These are phyloP conservation scores for Myxozyma monticola DNA, from an alignment of 805 yeast genomes.

Conservation along the genomic window DNA sequence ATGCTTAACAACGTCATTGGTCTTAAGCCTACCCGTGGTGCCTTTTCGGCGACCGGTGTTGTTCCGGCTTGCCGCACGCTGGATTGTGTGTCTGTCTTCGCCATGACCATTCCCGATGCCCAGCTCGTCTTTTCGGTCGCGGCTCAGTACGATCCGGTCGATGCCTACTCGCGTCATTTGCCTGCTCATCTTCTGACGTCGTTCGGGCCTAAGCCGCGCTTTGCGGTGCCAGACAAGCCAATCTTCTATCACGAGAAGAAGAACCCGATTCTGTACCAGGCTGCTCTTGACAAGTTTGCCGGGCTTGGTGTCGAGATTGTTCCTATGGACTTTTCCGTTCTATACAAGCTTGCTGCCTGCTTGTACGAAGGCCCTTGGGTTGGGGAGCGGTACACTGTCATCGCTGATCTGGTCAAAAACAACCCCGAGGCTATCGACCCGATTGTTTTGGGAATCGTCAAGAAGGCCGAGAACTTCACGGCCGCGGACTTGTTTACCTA, in stretches of 20 bases:
- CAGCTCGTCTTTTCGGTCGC: conserved; percentile 70
- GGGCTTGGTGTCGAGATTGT: conserved; percentile 60
- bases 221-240: conserved; percentile 75
- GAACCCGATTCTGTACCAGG: conserved; percentile 67
- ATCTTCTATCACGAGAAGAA: conserved; percentile 80
- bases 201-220: conserved; percentile 58
- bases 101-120: conserved; percentile 78
- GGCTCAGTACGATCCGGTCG: conserved; percentile 70
- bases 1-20: conserved; percentile 89
- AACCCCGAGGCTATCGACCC: conserved; percentile 83
- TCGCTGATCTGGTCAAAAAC: conserved; percentile 63
- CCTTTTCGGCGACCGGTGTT: conserved; percentile 84
- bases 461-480: conserved; percentile 70
- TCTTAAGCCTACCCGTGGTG: conserved; percentile 88
- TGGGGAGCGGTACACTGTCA: conserved; percentile 87
- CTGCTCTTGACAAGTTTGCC: conserved; percentile 58
- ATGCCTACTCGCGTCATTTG: conserved; percentile 76
- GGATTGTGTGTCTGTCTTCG: conserved; percentile 87
- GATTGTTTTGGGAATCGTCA: conserved; percentile 72
- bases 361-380: conserved; percentile 99
- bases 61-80: conserved; percentile 95
- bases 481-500: conserved; percentile 83
- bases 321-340: conserved; percentile 68
- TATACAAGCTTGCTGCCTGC: conserved; percentile 79
- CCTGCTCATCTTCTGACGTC: conserved; percentile 65